Base-by-base conservation (phyloP, 805 yeast genomes). In the Metschnikowia lachancei region DNA sequence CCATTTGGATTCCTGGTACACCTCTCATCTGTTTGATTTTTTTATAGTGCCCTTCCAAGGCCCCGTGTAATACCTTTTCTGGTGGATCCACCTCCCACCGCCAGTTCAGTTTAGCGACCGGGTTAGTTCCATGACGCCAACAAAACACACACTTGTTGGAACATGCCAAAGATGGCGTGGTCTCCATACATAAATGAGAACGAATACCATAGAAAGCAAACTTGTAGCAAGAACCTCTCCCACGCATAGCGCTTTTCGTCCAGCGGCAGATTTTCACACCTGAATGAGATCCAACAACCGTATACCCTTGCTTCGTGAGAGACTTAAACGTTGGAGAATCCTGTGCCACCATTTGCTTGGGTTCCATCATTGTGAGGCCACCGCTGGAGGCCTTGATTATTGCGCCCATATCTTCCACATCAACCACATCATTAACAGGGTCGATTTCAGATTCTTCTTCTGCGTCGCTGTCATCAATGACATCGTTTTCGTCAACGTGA, bases 61-160 rank as follows among this genome's bases (percentile, higher is more conserved):
- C 97, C 24, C 96, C 96, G 38, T 86, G 80, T 46, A 90, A 62
- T 41, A 90, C 87, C 50, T 74, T 82, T 55, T 87, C 91, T 0
- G 97, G 97, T 17, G 85, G 83, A 64, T 90, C 97, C 12, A 89
- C 87, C 59, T 89, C 92, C 97, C 97, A 90, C 59, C 97, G 74
- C 97, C 97, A 90, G 52, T 70, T 72, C 50, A 85, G 84, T 24
- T 95, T 90, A 14, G 96, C 96, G 1, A 91, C 97, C 0, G 97
- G 97, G 60, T 90, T 91, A 2, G 97, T 90, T 40, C 97, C 97
- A 65, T 90, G 97, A 63, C 97, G 79, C 97, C 97, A 90, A 69
- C 97, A 90, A 61, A 90, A 90, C 4, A 91, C 97, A 76, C 97
- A 90, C 64, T 90, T 90, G 62, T 90, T 90, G 4, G 97, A 88